phyloP scores from a whole-genome alignment of 345 rosid genomes.

The Dovyalis caffra region DNA sequence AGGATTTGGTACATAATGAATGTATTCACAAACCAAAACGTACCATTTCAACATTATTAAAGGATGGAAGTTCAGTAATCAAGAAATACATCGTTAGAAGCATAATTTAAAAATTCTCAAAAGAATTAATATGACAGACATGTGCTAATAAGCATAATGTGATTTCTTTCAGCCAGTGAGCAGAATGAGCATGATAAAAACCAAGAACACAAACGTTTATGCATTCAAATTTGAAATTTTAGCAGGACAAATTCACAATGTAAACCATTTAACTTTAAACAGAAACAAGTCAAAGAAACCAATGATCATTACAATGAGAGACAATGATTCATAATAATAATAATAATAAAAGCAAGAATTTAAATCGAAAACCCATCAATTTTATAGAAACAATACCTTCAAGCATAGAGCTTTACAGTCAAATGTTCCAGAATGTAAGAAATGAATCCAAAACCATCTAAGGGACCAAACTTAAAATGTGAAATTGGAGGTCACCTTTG shows the following conservation, averaged over 20 bases:
- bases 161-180: neutral
- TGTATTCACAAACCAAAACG: no score
- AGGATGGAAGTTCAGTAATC: neutral
- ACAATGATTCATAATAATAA: no score
- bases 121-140: neutral
- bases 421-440: neutral
- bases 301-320: no score
- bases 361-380: no score
- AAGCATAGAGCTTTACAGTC: no score
- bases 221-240: neutral
- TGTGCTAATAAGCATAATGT: neutral
- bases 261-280: no score
- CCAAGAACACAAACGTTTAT: neutral
- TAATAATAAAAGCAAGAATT: no score
- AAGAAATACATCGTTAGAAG: neutral
- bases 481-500: constrained; percentile 51
- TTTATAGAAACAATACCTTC: no score
- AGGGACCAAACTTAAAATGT: neutral
- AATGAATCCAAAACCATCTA: neutral
- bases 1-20: no score
- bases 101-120: neutral
- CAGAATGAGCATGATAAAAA: neutral
- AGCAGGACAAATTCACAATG: no score
- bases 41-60: no score
- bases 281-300: no score